Base-by-base conservation (phyloP, 1,284 basidiomycete genomes). In the Trametes pubescens region DNA sequence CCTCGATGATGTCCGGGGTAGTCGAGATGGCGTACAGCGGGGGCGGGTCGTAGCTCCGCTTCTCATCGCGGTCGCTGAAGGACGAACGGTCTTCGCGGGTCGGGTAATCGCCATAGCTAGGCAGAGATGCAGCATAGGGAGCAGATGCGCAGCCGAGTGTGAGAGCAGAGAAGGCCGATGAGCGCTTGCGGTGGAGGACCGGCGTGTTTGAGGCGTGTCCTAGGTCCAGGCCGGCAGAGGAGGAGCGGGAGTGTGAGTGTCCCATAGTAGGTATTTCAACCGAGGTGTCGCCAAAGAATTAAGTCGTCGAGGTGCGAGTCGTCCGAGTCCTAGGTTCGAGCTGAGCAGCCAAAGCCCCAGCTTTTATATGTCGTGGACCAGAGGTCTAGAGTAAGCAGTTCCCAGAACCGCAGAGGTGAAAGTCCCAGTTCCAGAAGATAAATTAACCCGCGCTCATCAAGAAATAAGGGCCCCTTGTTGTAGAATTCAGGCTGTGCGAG, bases 111-210 rank as follows among this genome's bases (percentile, higher is more conserved):
- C 64, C 65, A 62, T 69, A 65, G 68, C 64, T 70, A 57, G 66
- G 66, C 55, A 68, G 61, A 57, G 65, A 65, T 47, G 58, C 51
- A 62, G 64, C 54, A 64, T 69, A 68, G 35, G 67, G 52, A 48
- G 70, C 59, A 59, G 71, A 67, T 63, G 71, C 67, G 61, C 73
- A 75, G 62, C 74, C 75, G 51, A 76, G 69, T 44, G 74, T 74
- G 57, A 75, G 64, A 63, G 67, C 71, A 62, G 72, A 72, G 59
- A 75, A 69, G 58, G 69, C 71, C 11, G 59, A 61, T 26, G 75
- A 76, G 56, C 71, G 72, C 66, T 75, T 75, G 60, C 69, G 71
- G 40, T 51, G 57, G 61, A 74, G 29, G 64, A 47, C 64, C 46
- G 66, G 66, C 57, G 51, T 61, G 62, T 47, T 58, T 59, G 60